A percentile compares a stretch with the other conserved stretches of the same genome.
Evolutionary conservation across 306 rosid species (phyloP).

Genomic region (Abrus precatorius): DNA sequence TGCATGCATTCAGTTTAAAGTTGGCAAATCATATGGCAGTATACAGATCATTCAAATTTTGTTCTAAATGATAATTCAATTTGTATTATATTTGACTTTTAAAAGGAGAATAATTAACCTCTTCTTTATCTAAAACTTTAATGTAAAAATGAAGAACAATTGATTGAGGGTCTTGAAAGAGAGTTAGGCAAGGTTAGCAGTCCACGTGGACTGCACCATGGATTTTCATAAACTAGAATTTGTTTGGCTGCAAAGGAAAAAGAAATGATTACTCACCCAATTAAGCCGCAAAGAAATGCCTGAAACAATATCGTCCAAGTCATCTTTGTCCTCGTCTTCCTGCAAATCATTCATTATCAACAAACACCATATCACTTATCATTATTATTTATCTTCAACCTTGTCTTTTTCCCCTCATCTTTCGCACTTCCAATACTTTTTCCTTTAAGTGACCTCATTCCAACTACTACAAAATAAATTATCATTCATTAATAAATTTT

Average conservation of each 20-base stretch:
- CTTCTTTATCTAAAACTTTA: neutral
- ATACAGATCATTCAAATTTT: too few relatives aligned
- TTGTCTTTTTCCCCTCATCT: neutral
- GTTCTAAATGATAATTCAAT: too few relatives aligned
- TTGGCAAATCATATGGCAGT: too few relatives aligned
- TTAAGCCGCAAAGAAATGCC: slow-evolving; percentile 66
- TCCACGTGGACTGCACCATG: too few relatives aligned
- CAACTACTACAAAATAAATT: too few relatives aligned
- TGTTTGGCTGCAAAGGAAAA: neutral
- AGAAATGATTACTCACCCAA: slow-evolving; percentile 60
- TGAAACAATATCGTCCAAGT: slow-evolving; percentile 63
- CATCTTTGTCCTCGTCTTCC: slow-evolving; percentile 65
- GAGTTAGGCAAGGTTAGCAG: neutral
- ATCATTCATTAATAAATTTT: too few relatives aligned
- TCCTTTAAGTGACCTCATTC: neutral
- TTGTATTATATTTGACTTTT: too few relatives aligned
- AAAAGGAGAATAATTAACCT: neutral
- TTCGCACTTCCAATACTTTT: neutral
- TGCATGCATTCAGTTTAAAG: too few relatives aligned
- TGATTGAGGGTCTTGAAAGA: neutral
- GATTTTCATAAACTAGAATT: neutral
- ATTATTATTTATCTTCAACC: neutral
- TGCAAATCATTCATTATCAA: slow-evolving; percentile 34
- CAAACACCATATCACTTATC: slow-evolving; percentile 4
- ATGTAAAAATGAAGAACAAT: slow-evolving; percentile 2